These are phyloP conservation scores for Phytophthora sp. DNA, from an alignment of 352 stramenopile species.

Conservation along the genomic window DNA sequence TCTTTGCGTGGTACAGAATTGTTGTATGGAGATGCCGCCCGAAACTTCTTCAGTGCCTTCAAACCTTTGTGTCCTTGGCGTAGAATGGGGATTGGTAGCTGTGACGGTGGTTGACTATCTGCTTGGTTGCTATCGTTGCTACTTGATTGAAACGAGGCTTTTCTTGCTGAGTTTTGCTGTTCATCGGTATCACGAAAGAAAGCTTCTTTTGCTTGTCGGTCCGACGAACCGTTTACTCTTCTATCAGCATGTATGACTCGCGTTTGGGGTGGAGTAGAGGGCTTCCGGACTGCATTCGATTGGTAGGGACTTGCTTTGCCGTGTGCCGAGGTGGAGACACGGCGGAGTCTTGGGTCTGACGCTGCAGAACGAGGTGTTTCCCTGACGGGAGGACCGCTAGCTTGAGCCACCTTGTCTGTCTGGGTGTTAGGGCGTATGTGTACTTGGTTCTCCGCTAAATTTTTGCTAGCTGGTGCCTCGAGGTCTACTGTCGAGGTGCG, in stretches of 20 bases:
- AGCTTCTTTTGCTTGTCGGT: slow-evolving; percentile 13
- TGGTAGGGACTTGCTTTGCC: slow-evolving; percentile 35
- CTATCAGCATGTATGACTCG: slow-evolving; percentile 5
- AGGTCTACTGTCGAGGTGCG: neutral
- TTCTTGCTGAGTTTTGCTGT: neutral
- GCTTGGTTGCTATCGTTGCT: slow-evolving; percentile 23
- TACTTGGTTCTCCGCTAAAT: neutral
- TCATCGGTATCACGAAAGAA: slow-evolving; percentile 8
- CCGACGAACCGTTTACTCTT: neutral
- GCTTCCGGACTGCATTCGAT: slow-evolving; percentile 20
- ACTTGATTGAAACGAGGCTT: slow-evolving; percentile 3
- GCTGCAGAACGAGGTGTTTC: slow-evolving; percentile 6
- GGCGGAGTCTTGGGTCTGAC: slow-evolving; percentile 25
- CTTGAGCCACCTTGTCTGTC: slow-evolving; percentile 1
- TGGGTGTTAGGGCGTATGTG: slow-evolving; percentile 18
- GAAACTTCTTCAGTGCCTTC: slow-evolving; percentile 69
- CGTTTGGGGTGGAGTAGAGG: slow-evolving; percentile 29
- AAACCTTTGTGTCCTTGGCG: slow-evolving; percentile 70
- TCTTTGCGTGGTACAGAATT: slow-evolving; percentile 34
- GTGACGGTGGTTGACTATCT: slow-evolving; percentile 14
- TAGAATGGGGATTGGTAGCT: slow-evolving; percentile 48
- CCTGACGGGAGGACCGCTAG: neutral
- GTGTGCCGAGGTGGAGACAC: slow-evolving; percentile 37
- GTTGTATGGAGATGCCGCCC: slow-evolving; percentile 64
- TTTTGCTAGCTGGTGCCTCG: neutral